Conservation (phyloP, 345 rosid genomes). For the Sisymbrium irio region DNA sequence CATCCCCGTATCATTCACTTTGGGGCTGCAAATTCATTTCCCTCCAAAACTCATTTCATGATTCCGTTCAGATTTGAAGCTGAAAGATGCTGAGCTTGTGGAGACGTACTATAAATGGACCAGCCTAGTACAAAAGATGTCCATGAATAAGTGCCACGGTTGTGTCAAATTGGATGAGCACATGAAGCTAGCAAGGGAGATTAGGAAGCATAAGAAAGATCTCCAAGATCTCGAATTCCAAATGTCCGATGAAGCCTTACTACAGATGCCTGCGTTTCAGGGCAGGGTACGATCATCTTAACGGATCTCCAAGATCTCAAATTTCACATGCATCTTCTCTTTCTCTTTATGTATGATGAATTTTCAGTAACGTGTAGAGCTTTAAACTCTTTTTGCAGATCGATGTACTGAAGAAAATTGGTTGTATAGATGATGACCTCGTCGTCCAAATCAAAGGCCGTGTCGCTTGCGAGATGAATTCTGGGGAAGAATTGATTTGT, state of each 20-base stretch:
- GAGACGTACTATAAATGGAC: conserved; percentile 59
- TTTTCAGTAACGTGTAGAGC: conserved; percentile 15
- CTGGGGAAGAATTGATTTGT: conserved; percentile 94
- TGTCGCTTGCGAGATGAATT: conserved; percentile 98
- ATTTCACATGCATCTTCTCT: conserved; percentile 10
- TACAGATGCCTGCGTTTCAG: conserved; percentile 96
- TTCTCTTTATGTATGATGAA: conserved; percentile 1
- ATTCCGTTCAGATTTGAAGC: conserved; percentile 61
- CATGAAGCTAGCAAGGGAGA: conserved; percentile 66
- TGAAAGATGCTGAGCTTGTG: conserved; percentile 66
- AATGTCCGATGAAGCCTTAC: conserved; percentile 88
- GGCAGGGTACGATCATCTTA: conserved; percentile 98
- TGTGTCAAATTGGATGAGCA: conserved; percentile 87
- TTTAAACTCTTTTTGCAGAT: conserved; percentile 53
- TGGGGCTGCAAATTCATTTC: not conserved
- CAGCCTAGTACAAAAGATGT: conserved; percentile 68
- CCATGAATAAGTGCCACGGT: conserved; percentile 78
- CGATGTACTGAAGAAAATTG: conserved; percentile 81
- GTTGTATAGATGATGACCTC: conserved; percentile 82
- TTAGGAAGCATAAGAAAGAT: conserved; percentile 61
- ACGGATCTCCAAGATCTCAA: too few species aligned
- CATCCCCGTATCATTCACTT: not conserved
- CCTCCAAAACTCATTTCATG: conserved; percentile 3
- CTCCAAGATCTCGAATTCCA: conserved; percentile 53
- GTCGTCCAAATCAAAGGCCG: conserved; percentile 97